Base-by-base conservation (phyloP, 805 yeast species). In the Pichia cabralensis region DNA sequence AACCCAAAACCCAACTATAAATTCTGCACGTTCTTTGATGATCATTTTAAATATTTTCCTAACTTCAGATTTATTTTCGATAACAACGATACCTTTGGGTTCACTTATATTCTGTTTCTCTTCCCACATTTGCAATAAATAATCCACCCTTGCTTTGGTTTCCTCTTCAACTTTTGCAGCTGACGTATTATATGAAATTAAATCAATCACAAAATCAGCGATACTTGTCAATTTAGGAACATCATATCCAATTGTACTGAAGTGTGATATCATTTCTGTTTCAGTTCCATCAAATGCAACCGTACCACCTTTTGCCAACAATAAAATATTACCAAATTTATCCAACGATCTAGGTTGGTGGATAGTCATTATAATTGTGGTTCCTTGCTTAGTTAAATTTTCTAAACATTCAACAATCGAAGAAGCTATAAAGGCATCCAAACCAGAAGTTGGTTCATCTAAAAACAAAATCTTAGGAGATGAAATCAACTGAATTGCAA, bases 361-460 rank as follows among this genome's bases (percentile, higher is more conserved):
- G 33, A 85, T 81, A 0, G 95, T 83, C 43, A 71, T 59, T 17
- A 84, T 69, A 8, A 85, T 67, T 0, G 94, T 81, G 10, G 76
- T 73, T 6, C 77, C 74, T 21, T 65, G 69, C n/a, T 56, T 50
- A 2, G 85, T 72, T 24, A 85, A 55, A 3, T 64, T 62, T 33
- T 71, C 62, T 38, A 84, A 60, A 26, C 84, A 70, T 21, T 65
- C 61, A 26, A 85, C 52, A 23, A 84, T 79, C 3, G 82, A 69
- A 1, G 71, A 65, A 0, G 94, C 80, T 0, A 92, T 82, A 38
- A 81, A 73, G 10, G 88, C 73, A 49, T 85, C 95, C 18, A 85
- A 63, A 0, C 95, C 95, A 5, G 94, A 81, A 1, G 95, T 85
- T 3, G 95, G 95, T 49, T 85, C 95, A 55, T 85, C 95, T 17